Percentiles rank a stretch among this genome's conserved stretches.
These are phyloP conservation scores for Aspergillus sp. DNA, from an alignment of 2,329 filamentous ascomycete genomes.

Conservation along the genomic window DNA sequence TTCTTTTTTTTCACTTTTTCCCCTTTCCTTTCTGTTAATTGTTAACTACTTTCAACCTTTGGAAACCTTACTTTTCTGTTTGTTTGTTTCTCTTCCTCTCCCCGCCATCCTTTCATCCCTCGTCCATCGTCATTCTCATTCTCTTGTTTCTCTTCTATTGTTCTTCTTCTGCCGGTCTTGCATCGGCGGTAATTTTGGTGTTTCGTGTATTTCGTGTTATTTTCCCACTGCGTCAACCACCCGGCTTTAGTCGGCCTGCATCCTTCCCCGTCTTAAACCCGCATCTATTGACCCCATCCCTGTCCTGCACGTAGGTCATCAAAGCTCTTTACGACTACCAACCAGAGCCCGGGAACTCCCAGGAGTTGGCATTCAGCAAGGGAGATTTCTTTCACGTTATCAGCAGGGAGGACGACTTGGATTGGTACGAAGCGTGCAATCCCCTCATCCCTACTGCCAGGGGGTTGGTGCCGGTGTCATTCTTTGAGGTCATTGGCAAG, in stretches of 20 bases:
- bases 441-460: slow-evolving; percentile 79
- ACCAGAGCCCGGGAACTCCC: slow-evolving; percentile 63
- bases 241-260: slow-evolving; percentile 2
- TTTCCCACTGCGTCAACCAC: slow-evolving; percentile 1
- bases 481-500: slow-evolving; percentile 89
- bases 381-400: slow-evolving; percentile 99
- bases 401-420: slow-evolving; percentile 85
- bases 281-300: slow-evolving; percentile 18
- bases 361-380: slow-evolving; percentile 86
- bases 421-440: slow-evolving; percentile 99
- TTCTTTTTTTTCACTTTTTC: slow-evolving; percentile 5
- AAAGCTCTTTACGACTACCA: slow-evolving; percentile 93
- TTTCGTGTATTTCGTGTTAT: background rate
- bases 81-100: slow-evolving; percentile 5
- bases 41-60: background rate
- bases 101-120: background rate
- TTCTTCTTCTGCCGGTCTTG: background rate
- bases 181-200: slow-evolving; percentile 1
- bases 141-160: background rate
- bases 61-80: background rate
- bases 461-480: slow-evolving; percentile 88
- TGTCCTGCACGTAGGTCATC: slow-evolving; percentile 68
- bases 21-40: background rate
- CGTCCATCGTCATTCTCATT: slow-evolving; percentile 2
- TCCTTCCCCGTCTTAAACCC: slow-evolving; percentile 14